A percentile compares a stretch with the other conserved stretches of the same genome.
phyloP scores from a whole-genome alignment of 176 grass and related monocot species.

The Musa acuminata region DNA sequence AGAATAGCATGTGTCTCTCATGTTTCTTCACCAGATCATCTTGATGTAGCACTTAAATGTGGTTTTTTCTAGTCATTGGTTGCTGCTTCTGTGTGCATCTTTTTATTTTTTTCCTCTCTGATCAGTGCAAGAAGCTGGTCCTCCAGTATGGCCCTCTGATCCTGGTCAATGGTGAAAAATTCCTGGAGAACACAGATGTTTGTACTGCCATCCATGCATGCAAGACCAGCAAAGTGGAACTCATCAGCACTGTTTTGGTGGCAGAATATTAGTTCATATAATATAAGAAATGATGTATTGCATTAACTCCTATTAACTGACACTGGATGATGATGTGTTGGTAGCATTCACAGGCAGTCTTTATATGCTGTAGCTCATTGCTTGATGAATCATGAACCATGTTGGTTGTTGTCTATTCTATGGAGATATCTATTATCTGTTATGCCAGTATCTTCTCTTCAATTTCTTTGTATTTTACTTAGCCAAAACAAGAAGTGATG shows the following conservation, averaged over 20 bases:
- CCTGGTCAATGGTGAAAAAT: constrained; percentile 79
- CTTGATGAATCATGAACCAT: too few species aligned
- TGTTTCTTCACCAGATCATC: background rate
- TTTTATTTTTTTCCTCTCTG: background rate
- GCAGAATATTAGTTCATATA: background rate
- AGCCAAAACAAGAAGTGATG: too few species aligned
- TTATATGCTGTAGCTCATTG: too few species aligned
- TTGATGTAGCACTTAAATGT: background rate
- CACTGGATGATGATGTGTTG: too few species aligned
- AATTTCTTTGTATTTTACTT: too few species aligned
- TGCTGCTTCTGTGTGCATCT: background rate
- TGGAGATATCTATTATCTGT: too few species aligned
- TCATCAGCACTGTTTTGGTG: background rate
- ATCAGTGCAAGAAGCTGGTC: constrained; percentile 85
- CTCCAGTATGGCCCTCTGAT: constrained; percentile 78
- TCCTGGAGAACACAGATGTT: constrained; percentile 67
- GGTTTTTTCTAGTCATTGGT: background rate
- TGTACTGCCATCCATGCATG: constrained; percentile 52
- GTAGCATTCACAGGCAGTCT: too few species aligned
- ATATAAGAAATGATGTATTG: too few species aligned
- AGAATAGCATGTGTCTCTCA: too few species aligned
- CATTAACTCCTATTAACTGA: too few species aligned
- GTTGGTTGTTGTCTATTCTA: too few species aligned
- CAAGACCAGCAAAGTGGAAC: constrained; percentile 15
- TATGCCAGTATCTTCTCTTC: too few species aligned